Percentiles rank a stretch among this genome's conserved stretches.
Evolutionary conservation across 2,329 filamentous ascomycete genomes (phyloP).

Genomic region (Aspergillus ibericus): DNA sequence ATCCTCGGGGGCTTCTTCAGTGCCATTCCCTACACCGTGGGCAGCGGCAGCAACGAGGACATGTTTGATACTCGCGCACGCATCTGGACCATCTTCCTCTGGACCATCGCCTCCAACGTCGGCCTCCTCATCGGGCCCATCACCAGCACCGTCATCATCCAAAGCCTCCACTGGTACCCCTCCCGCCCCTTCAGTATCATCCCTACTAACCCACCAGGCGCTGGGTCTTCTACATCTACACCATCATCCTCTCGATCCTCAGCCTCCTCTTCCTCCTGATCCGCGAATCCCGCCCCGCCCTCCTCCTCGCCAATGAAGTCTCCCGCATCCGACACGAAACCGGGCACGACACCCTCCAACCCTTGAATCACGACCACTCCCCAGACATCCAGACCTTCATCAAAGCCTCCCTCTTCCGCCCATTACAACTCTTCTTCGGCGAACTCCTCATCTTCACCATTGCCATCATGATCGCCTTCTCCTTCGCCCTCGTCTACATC

Average conservation of each 20-base stretch:
- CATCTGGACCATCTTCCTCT: slow-evolving; percentile 48
- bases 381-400: slow-evolving; percentile 39
- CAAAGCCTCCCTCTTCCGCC: slow-evolving; percentile 40
- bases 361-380: slow-evolving; percentile 40
- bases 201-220: slow-evolving; percentile 28
- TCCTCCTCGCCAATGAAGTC: slow-evolving; percentile 39
- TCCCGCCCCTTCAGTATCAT: not conserved
- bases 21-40: slow-evolving; percentile 49
- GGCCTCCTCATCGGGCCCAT: slow-evolving; percentile 47
- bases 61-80: slow-evolving; percentile 46
- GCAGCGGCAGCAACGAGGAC: slow-evolving; percentile 51
- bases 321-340: slow-evolving; percentile 25
- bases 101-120: slow-evolving; percentile 42
- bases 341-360: slow-evolving; percentile 24
- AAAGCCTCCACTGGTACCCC: not conserved
- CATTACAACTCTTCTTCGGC: slow-evolving; percentile 43
- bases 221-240: slow-evolving; percentile 48
- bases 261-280: slow-evolving; percentile 38
- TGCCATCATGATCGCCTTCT: slow-evolving; percentile 43
- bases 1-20: slow-evolving; percentile 46
- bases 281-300: slow-evolving; percentile 45
- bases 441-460: slow-evolving; percentile 49
- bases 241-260: slow-evolving; percentile 36
- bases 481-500: slow-evolving; percentile 50
- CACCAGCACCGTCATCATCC: slow-evolving; percentile 41